Evolutionary conservation across 306 rosid species (phyloP), one percentile per base, ranked within the genome.

Genomic region (Cicer chorassanicum): DNA sequence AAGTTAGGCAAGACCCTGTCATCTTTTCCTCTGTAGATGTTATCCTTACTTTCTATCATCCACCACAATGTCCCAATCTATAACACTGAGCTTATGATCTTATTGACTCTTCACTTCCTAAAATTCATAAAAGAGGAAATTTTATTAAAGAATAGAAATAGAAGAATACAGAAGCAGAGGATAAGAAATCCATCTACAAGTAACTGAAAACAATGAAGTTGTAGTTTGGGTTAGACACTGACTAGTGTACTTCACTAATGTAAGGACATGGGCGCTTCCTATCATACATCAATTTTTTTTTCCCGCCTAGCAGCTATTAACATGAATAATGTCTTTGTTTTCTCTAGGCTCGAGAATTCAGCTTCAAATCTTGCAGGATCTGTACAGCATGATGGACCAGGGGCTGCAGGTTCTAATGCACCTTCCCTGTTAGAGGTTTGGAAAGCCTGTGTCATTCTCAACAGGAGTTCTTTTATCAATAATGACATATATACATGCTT

Each of bases 401-500:
- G 81, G 48, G 73, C 87, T 53, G 78, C 82, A 44, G 90, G 88
- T 77, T 77, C 97, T 61, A 87, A 61, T 68, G 91, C 90, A 6
- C 88, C 96, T 53, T 89, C 99, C 53, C 77, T 95, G 49, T 82
- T 95, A 83, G 99, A 95, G 99, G 99, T 95, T 63, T 63, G 86
- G 61, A 67, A 80, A 69, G 18, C 45, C 60, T 14, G 1, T 18
- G 59, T 53, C 15, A 43, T 62, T 56, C 77, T 66, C 65, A 60
- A 15, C 41, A 42, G 56, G 50, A 61, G 51, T 42, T 78, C 72
- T 24, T 75, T 69, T 67, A 49, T 75, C 64, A 40, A 63, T 73
- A 59, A 42, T 50, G 72, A 70, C 36, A 18, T 6, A 21, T 15
- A 1, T 71, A 19, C 49, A 49, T 53, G 77, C 82, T 86, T 82